Conservation (phyloP, 352 stramenopile genomes). For the Phytophthora parvispora region DNA sequence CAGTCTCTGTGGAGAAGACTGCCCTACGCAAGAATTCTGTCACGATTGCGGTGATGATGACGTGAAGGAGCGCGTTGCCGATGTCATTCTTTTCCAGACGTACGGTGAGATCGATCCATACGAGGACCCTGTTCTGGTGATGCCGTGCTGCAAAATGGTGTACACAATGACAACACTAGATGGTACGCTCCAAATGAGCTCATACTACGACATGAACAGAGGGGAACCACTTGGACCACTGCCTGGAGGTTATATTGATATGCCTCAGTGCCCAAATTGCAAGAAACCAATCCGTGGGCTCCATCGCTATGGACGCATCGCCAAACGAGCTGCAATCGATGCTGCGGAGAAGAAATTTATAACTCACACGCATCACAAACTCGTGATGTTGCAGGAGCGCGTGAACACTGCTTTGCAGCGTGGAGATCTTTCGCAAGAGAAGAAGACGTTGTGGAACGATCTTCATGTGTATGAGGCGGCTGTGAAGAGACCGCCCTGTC, state of each 20-base stretch:
- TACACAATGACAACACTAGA: conserved; percentile 81
- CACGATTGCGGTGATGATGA: conserved; percentile 56
- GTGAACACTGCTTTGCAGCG: conserved; percentile 18
- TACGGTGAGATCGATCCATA: conserved; percentile 71
- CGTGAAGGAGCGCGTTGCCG: conserved; percentile 53
- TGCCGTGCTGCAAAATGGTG: conserved; percentile 78
- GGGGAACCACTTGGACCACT: conserved; percentile 27
- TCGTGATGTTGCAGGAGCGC: conserved; percentile 32
- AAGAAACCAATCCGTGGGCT: conserved; percentile 50
- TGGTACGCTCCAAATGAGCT: conserved; percentile 54
- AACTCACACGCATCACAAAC: conserved; percentile 27
- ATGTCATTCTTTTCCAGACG: conserved; percentile 69
- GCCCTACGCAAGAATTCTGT: conserved; percentile 62
- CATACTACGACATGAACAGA: conserved; percentile 38
- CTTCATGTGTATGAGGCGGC: conserved; percentile 24
- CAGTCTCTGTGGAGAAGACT: conserved; percentile 82
- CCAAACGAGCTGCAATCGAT: conserved; percentile 51
- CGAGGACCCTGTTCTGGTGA: conserved; percentile 72
- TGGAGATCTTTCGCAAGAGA: conserved; percentile 22
- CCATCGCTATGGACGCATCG: conserved; percentile 53
- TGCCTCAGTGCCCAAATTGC: conserved; percentile 58
- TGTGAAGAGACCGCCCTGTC: conserved; percentile 38
- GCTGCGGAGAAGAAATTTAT: conserved; percentile 64
- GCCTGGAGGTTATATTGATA: conserved; percentile 35
- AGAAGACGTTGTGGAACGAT: conserved; percentile 30